phyloP scores from a whole-genome alignment of 352 stramenopile genomes.

The Globisporangium nunn region DNA sequence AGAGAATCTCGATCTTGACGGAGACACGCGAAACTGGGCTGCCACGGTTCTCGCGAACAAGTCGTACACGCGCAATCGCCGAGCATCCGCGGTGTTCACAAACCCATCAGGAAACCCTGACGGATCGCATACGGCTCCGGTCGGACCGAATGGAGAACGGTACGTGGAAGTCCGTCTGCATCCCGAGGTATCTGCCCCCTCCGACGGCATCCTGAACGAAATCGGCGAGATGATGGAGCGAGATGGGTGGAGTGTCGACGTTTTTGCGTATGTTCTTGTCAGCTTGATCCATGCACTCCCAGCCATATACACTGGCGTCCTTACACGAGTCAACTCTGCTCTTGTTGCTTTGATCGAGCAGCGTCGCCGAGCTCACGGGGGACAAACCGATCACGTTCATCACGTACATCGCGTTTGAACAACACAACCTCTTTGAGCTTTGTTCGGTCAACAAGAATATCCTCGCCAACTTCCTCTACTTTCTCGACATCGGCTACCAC shows the following conservation, averaged over 20 bases:
- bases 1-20: slow-evolving; percentile 58
- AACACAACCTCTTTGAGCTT: slow-evolving; percentile 74
- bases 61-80: slow-evolving; percentile 65
- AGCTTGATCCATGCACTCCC: too few species aligned
- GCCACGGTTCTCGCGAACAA: slow-evolving; percentile 72
- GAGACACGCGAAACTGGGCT: slow-evolving; percentile 75
- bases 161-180: slow-evolving; percentile 47
- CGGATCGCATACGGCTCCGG: slow-evolving; percentile 6
- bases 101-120: slow-evolving; percentile 12
- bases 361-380: slow-evolving; percentile 48
- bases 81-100: slow-evolving; percentile 38
- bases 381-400: slow-evolving; percentile 78
- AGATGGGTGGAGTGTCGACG: slow-evolving; percentile 73
- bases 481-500: slow-evolving; percentile 76
- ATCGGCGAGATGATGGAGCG: slow-evolving; percentile 65
- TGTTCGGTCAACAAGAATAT: slow-evolving; percentile 68
- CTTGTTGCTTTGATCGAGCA: slow-evolving; percentile 10
- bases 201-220: slow-evolving; percentile 57
- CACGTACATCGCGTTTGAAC: slow-evolving; percentile 79
- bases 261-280: slow-evolving; percentile 40
- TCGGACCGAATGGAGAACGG: slow-evolving; percentile 16
- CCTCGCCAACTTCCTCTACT: slow-evolving; percentile 74
- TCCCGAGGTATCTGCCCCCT: slow-evolving; percentile 45
- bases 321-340: not conserved
- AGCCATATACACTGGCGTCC: not conserved